These are phyloP conservation scores for Phialophora expanda DNA, from an alignment of 2,329 filamentous ascomycete species.

Conservation along the genomic window DNA sequence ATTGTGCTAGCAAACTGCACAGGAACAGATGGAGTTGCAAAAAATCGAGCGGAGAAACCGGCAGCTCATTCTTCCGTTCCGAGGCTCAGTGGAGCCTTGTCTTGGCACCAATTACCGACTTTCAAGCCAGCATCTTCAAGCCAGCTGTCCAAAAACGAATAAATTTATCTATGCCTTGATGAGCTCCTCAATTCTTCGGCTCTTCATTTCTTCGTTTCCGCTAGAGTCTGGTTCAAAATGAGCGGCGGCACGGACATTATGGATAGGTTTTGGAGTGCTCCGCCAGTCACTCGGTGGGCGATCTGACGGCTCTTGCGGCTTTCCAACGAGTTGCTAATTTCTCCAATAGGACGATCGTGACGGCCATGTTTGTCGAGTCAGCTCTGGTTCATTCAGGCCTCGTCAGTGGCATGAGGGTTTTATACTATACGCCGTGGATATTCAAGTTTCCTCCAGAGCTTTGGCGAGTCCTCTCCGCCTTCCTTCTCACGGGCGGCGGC, in stretches of 20 bases:
- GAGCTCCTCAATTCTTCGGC: constrained; percentile 4
- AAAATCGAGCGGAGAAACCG: constrained; percentile 15
- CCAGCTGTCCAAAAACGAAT: constrained; percentile 12
- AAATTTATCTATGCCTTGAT: constrained; percentile 1
- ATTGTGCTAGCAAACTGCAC: constrained; percentile 1
- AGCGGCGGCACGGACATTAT: constrained; percentile 45
- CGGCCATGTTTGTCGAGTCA: constrained; percentile 67
- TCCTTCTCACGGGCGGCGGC: constrained; percentile 62
- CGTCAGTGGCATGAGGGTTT: constrained; percentile 57
- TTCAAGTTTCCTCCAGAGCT: constrained; percentile 65
- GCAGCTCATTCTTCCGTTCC: neutral
- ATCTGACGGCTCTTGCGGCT: constrained; percentile 22
- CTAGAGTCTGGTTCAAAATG: constrained; percentile 5
- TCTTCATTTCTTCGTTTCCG: constrained; percentile 2
- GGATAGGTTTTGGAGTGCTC: constrained; percentile 69
- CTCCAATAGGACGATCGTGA: constrained; percentile 70
- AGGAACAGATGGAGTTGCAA: constrained; percentile 16
- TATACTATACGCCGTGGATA: constrained; percentile 56
- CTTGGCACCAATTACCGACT: neutral
- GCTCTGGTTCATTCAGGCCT: constrained; percentile 64
- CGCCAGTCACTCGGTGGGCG: constrained; percentile 69
- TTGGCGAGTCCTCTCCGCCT: constrained; percentile 64
- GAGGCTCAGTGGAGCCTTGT: neutral
- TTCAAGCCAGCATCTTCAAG: constrained; percentile 9
- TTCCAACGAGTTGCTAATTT: constrained; percentile 36